phyloP scores from a whole-genome alignment of 2,329 filamentous ascomycete species.

The Keithomyces neogunnii region DNA sequence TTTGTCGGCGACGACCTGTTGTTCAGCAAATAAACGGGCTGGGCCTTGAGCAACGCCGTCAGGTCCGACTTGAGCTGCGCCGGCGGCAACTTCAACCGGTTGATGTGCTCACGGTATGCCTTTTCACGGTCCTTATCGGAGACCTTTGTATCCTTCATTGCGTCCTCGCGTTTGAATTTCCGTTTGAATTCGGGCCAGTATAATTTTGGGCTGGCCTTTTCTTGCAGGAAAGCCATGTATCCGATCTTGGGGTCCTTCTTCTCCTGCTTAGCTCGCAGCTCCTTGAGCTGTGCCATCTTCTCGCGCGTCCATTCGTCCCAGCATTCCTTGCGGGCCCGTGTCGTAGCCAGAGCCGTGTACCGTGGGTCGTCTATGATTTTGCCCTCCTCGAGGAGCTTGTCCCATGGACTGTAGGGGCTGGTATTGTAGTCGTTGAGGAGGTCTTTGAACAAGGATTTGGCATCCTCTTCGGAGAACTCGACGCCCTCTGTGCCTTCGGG shows the following conservation, averaged over 20 bases:
- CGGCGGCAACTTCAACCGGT: constrained; percentile 55
- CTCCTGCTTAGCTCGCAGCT: constrained; percentile 64
- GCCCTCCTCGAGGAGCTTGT: constrained; percentile 76
- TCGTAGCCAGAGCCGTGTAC: constrained; percentile 77
- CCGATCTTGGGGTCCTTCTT: constrained; percentile 76
- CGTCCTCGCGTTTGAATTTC: constrained; percentile 74
- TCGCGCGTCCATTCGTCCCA: constrained; percentile 80
- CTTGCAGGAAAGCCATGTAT: constrained; percentile 74
- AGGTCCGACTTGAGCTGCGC: constrained; percentile 63
- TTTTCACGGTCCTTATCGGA: constrained; percentile 73
- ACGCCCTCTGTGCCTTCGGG: constrained; percentile 66
- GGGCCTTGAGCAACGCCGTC: constrained; percentile 51
- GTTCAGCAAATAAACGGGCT: constrained; percentile 52
- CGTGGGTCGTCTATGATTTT: constrained; percentile 76
- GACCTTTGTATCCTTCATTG: constrained; percentile 68
- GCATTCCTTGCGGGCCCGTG: constrained; percentile 69
- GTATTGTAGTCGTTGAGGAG: constrained; percentile 74
- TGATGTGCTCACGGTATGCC: constrained; percentile 67
- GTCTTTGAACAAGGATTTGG: constrained; percentile 71
- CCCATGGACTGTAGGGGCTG: constrained; percentile 87
- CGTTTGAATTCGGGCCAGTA: constrained; percentile 97
- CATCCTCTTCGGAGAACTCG: constrained; percentile 66
- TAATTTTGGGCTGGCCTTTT: constrained; percentile 78
- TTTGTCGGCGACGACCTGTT: constrained; percentile 45
- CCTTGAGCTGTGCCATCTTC: constrained; percentile 63